These are phyloP conservation scores for Porodaedalea pini DNA, from an alignment of 1,284 basidiomycete species.

Conservation along the genomic window DNA sequence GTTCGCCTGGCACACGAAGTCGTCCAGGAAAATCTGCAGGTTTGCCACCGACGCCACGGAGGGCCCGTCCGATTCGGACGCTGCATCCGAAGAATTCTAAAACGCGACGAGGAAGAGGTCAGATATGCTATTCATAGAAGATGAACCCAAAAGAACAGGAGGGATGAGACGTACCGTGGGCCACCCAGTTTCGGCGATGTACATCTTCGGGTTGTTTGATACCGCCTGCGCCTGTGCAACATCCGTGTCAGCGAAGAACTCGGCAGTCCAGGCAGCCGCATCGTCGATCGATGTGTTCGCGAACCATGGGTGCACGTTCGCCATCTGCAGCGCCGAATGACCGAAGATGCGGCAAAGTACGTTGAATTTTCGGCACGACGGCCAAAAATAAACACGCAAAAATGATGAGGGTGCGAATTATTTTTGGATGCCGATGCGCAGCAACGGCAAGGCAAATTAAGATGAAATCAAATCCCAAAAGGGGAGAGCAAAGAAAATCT, in stretches of 20 bases:
- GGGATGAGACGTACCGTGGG: too few species aligned
- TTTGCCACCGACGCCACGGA: conserved; percentile 65
- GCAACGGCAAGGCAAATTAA: neutral
- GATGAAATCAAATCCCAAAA: neutral
- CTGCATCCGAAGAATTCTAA: conserved; percentile 56
- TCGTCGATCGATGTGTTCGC: conserved; percentile 65
- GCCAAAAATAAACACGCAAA: neutral
- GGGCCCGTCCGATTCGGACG: conserved; percentile 58
- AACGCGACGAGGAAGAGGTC: neutral
- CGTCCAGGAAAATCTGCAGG: conserved; percentile 75
- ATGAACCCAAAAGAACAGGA: too few species aligned
- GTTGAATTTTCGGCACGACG: neutral
- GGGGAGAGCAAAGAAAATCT: neutral
- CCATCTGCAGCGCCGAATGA: conserved; percentile 40
- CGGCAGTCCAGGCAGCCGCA: conserved; percentile 65
- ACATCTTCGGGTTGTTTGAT: conserved; percentile 73
- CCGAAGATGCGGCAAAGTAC: too few species aligned
- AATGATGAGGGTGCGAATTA: neutral
- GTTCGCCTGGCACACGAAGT: conserved; percentile 88
- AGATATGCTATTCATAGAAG: neutral
- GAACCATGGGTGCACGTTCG: conserved; percentile 88
- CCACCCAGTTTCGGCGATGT: conserved; percentile 94
- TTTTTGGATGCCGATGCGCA: conserved; percentile 10
- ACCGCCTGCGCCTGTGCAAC: conserved; percentile 45
- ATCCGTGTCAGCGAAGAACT: conserved; percentile 58